phyloP scores from a whole-genome alignment of 2,329 filamentous ascomycete genomes.

The Neofusicoccum umdonicola region DNA sequence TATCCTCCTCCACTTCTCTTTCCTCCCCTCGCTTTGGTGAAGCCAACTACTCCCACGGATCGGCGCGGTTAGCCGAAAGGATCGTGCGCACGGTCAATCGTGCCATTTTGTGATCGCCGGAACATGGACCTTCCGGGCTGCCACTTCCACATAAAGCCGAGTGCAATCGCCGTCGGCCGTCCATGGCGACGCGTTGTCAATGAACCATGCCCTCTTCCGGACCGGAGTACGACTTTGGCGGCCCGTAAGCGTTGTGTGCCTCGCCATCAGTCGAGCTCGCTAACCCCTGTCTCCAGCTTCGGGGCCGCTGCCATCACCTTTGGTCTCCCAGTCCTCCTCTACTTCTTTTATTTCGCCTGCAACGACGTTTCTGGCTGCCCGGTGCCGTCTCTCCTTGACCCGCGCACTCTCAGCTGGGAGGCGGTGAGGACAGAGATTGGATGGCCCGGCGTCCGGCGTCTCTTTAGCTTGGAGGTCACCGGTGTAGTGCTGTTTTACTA shows the following conservation, averaged over 20 bases:
- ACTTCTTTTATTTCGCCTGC: constrained; percentile 78
- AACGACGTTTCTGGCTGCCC: constrained; percentile 93
- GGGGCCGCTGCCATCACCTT: constrained; percentile 64
- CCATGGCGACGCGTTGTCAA: no score
- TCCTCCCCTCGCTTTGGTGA: no score
- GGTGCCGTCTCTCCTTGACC: constrained; percentile 73
- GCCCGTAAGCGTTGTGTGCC: constrained; percentile 33
- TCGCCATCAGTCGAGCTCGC: background rate
- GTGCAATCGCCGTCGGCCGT: no score
- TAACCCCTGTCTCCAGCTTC: background rate
- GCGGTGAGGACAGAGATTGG: constrained; percentile 75
- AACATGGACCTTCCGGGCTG: no score
- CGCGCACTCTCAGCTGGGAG: constrained; percentile 66
- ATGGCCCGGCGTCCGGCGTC: constrained; percentile 71
- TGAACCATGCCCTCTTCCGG: background rate
- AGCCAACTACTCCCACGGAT: no score
- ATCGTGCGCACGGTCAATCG: no score
- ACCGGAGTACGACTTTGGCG: constrained; percentile 41
- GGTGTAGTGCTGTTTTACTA: constrained; percentile 75
- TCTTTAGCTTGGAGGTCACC: constrained; percentile 68
- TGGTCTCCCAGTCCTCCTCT: constrained; percentile 74
- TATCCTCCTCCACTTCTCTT: no score
- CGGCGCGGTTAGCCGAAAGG: no score
- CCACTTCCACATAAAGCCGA: no score
- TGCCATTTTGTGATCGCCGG: no score